Conservation (phyloP, 2,329 filamentous ascomycete genomes). For the Geosmithia flava region DNA sequence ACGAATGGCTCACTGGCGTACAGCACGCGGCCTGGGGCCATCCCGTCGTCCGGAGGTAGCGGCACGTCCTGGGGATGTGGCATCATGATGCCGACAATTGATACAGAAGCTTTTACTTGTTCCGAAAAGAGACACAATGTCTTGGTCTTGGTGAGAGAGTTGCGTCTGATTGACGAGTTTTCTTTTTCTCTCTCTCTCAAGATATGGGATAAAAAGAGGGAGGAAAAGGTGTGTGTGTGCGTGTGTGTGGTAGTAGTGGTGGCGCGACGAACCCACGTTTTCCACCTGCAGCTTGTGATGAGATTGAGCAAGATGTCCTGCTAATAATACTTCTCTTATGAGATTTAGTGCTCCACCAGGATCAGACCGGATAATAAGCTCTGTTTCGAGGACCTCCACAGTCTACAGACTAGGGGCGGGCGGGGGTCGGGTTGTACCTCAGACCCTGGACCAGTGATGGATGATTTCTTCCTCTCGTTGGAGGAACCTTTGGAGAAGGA, state of each 20-base stretch:
- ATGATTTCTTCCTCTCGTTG: background rate
- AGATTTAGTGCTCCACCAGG: background rate
- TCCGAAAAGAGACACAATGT: background rate
- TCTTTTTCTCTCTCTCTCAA: background rate
- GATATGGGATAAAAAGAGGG: background rate
- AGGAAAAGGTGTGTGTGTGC: background rate
- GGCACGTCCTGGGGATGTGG: background rate
- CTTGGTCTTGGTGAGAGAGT: too few relatives aligned
- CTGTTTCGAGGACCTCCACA: background rate
- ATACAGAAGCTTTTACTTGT: background rate
- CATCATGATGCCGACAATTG: background rate
- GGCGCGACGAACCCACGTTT: background rate
- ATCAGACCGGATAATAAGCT: background rate
- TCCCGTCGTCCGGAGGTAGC: background rate
- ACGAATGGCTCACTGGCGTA: too few relatives aligned
- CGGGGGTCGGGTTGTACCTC: background rate
- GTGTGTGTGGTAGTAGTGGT: background rate
- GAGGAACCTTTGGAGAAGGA: background rate
- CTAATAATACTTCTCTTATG: background rate
- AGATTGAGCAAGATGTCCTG: background rate
- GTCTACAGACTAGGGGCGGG: too few relatives aligned
- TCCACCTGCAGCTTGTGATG: background rate
- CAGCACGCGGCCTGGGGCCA: too few relatives aligned
- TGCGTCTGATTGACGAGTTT: too few relatives aligned
- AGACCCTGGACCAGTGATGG: background rate